Evolutionary conservation across 2,329 filamentous ascomycete species (phyloP), one percentile per base, ranked within the genome.

Genomic region (Claviceps digitariae): DNA sequence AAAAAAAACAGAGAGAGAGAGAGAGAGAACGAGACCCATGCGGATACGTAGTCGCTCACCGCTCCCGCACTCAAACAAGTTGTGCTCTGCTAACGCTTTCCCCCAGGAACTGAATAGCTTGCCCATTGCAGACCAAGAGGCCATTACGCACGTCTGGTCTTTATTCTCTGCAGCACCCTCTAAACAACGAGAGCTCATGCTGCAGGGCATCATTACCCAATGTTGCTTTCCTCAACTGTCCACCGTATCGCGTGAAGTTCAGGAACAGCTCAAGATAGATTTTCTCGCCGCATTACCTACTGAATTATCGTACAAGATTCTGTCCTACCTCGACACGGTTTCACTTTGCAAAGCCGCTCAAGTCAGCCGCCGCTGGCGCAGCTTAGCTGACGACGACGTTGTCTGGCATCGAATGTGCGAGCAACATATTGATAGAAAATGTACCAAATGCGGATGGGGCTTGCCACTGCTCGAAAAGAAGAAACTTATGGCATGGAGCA

Each of bases 381-480:
- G 81, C 54, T 73, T 98, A 43, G 91, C 93, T n/a, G 93, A 97
- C 62, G 91, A 96, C 64, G 91, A 98, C 67, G 86, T 95, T 9
- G 91, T 98, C 4, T 98, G 93, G 93, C 70, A 96, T 65, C 86
- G 85, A 58, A 96, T 97, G 90, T 98, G 93, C 66, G 90, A 95
- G 68, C 91, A 97, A 65, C 90, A 95, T 67, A 94, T 96, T 61
- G 88, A 94, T 66, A 77, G 89, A 56, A 95, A 95, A 66, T 96
- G 90, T 67, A 90, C 83, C 55, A 95, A 93, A 65, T 98, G 93
- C 65, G 91, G 93, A 25, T 97, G 90, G 89, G 93, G 93, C 2
- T 70, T 98, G 56, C 93, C 93, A 17, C 72, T 95, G 54, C 72
- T 98, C 50, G 93, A 98, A 64, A 81, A 89, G 61, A 95, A 95